Base-by-base conservation (phyloP, 1,284 basidiomycete genomes). In the Salmacisia buchloeana region DNA sequence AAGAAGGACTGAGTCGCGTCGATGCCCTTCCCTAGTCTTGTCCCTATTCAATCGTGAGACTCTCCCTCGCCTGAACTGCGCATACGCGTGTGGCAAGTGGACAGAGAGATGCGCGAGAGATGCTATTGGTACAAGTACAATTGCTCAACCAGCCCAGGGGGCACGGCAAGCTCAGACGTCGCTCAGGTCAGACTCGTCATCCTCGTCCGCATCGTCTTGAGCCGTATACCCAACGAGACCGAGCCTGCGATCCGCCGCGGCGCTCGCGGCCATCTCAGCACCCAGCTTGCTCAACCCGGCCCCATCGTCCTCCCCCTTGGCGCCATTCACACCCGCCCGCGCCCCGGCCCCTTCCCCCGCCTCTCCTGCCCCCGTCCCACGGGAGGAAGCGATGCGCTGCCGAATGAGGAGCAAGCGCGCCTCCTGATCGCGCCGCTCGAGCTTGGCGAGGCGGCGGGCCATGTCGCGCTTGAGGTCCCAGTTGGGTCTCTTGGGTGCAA, bases 381-480 rank as follows among this genome's bases (percentile, higher is more conserved):
- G 45, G 64, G 33, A 71, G 36, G 27, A 43, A 58, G 46, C 59
- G 34, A 57, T 57, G 31, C n/a, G 84, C 88, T 77, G 74, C 94
- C 94, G 88, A 76, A 97, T 97, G 25, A 97, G 85, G 5, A 88
- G 89, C 71, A 94, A 89, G 66, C 96, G 90, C 1, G 94, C 88
- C 79, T 94, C 90, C 71, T 94, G 90, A 1, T 92, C 96, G 80
- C 87, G 87, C 67, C 90, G 84, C 76, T 96, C 91, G n/a, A 97
- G 83, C 78, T 88, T 94, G 12, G 86, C 85, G 60, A 94, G 83
- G 75, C 94, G 90, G 82, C 89, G 91, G 63, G 92, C 90, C 81
- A 94, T 87, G 76, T 97, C 92, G 56, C 94, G 87, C 80, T 94
- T 97, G 69, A 98, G 83, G 81, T 97, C 94, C 94, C 94, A 97